Percentiles rank a stretch among this genome's conserved stretches.
Conservation (phyloP, 805 yeast species). For the Zygoascus ofunaensis region DNA sequence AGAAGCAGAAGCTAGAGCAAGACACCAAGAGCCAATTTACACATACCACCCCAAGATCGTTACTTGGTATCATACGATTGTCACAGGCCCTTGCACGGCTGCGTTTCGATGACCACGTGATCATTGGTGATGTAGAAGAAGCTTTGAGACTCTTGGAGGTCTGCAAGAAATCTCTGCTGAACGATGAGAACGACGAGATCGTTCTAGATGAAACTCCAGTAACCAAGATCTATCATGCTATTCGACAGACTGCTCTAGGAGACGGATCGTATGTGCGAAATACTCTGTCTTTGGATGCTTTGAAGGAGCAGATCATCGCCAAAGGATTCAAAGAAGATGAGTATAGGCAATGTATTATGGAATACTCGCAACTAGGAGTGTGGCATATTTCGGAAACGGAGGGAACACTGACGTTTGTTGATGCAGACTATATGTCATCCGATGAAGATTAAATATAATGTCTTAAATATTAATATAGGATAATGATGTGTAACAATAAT, state of each 20-base stretch:
- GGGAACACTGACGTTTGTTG: constrained; percentile 13
- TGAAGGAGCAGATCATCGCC: constrained; percentile 58
- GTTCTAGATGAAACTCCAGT: constrained; percentile 49
- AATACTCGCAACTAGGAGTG: constrained; percentile 61
- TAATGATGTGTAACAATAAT: neutral
- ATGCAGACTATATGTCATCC: constrained; percentile 2
- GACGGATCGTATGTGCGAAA: constrained; percentile 29
- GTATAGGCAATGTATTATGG: constrained; percentile 63
- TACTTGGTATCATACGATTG: constrained; percentile 82
- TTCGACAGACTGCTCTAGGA: constrained; percentile 48
- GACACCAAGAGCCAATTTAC: constrained; percentile 66
- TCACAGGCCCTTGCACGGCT: constrained; percentile 91
- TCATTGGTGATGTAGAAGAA: constrained; percentile 82
- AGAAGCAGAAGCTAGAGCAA: constrained; percentile 75
- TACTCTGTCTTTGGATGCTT: constrained; percentile 37
- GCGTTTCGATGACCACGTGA: constrained; percentile 66
- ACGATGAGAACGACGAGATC: constrained; percentile 39
- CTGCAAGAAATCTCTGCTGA: constrained; percentile 73
- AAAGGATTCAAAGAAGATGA: constrained; percentile 80
- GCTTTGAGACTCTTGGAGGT: constrained; percentile 80
- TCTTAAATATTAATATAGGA: neutral
- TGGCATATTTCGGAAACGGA: constrained; percentile 70
- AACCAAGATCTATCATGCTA: constrained; percentile 62
- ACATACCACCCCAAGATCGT: constrained; percentile 92
- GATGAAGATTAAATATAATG: neutral